Percentiles rank a stretch among this genome's conserved stretches.
Conservation (phyloP, 768 basidiomycete species). For the Favolaschia claudopus region DNA sequence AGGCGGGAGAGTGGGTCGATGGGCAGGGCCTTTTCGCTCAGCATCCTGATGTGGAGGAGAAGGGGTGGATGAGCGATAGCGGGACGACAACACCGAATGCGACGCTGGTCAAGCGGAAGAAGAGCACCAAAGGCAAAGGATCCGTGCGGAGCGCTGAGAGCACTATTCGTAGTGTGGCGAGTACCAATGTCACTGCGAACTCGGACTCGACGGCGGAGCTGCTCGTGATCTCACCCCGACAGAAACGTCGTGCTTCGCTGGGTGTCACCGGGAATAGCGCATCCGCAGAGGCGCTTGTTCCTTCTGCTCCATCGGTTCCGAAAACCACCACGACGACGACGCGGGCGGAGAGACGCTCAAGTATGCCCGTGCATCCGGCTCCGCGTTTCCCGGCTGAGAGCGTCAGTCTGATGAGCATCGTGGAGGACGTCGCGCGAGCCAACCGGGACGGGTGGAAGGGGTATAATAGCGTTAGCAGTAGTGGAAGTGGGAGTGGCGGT, state of each 20-base stretch:
- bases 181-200: conserved; percentile 8
- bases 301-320: background rate
- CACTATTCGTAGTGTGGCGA: conserved; percentile 13
- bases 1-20: conserved; percentile 33
- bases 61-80: conserved; percentile 23
- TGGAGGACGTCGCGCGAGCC: conserved; percentile 62
- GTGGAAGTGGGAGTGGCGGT: conserved; percentile 24
- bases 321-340: background rate
- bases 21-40: conserved; percentile 22
- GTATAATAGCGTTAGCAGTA: conserved; percentile 7
- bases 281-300: conserved; percentile 15
- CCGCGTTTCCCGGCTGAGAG: conserved; percentile 12
- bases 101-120: conserved; percentile 10
- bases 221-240: conserved; percentile 12
- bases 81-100: conserved; percentile 10
- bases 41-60: conserved; percentile 15
- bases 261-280: conserved; percentile 3
- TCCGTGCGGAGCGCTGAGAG: background rate
- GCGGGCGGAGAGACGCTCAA: conserved; percentile 23
- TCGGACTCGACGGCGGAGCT: conserved; percentile 21
- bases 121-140: conserved; percentile 25
- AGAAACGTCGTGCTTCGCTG: conserved; percentile 26
- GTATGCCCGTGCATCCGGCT: conserved; percentile 25
- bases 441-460: conserved; percentile 38
- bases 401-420: conserved; percentile 70